Base-by-base conservation (phyloP, 352 stramenopile species). In the Globisporangium abappressorium region DNA sequence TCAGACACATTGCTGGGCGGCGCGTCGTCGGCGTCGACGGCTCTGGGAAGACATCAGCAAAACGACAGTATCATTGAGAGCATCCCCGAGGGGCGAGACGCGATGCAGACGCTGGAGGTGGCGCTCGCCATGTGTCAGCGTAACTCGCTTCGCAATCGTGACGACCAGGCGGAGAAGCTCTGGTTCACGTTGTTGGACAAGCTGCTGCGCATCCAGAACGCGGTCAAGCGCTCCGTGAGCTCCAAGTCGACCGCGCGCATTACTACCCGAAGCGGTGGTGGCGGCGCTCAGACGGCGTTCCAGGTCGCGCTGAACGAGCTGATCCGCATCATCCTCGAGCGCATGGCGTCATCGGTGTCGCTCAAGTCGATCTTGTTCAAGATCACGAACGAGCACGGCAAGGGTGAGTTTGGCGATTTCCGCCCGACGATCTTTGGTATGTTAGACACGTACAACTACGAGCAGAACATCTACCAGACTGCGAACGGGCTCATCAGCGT, bases 121-220 rank as follows among this genome's bases (percentile, higher is more conserved):
- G 90, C 91, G 15, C 72, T 98, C 34, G 94, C 95, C 53, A 90
- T 98, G 68, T 98, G 95, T 70, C 92, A 98, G 75, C 88, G 95
- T 51, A 98, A 98, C 73, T 92, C 84, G 28, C 77, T 91, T 47
- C 84, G 85, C 41, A 93, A 95, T 69, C 83, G 78, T 36, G 85
- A 95, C 57, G 87, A 94, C 12, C 92, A 98, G 62, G 93, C 93
- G 6, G 93, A 97, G 67, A 95, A 98, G 63, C 80, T 98, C 12
- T 98, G 94, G 94, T 98, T 98, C 69, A 97, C 95, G 64, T 80
- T 98, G 28, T 72, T 98, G 30, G 95, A 98, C 76, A 90, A 95
- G 69, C 72, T 98, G 18, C 78, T 98, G 62, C 92, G 96, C 68
- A 94, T 96, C 58, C 96, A 98, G 70, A 92, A 92, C 28, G 90